phyloP scores from a whole-genome alignment of 1,139 yeast genomes.

The Zhuliangozyma blackwelliae region DNA sequence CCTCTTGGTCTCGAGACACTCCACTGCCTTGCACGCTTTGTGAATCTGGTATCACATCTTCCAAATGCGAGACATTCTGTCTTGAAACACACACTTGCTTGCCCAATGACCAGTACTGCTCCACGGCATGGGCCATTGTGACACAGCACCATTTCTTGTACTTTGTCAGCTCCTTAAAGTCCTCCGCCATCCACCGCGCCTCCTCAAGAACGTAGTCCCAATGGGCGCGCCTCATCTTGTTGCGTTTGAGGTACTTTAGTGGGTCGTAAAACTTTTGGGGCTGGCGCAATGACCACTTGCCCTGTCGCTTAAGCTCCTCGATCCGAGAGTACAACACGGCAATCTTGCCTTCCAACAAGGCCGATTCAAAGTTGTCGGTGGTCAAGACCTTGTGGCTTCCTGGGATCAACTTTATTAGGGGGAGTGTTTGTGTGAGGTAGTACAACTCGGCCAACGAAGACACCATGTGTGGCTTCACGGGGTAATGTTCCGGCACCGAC shows the following conservation, averaged over 20 bases:
- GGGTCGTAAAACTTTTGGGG: slow-evolving; percentile 75
- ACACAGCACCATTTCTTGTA: slow-evolving; percentile 68
- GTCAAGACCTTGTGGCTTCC: slow-evolving; percentile 82
- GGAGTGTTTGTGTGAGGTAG: slow-evolving; percentile 83
- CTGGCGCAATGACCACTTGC: slow-evolving; percentile 90
- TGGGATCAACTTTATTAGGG: slow-evolving; percentile 74
- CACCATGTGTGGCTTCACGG: slow-evolving; percentile 37
- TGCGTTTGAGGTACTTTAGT: slow-evolving; percentile 30
- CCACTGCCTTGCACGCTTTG: too few species aligned
- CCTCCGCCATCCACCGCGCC: slow-evolving; percentile 80
- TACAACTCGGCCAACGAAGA: slow-evolving; percentile 81
- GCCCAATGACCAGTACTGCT: slow-evolving; percentile 77
- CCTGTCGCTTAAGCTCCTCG: slow-evolving; percentile 83
- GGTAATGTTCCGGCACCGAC: slow-evolving; percentile 43
- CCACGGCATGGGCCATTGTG: slow-evolving; percentile 64
- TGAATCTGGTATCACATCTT: slow-evolving; percentile 6
- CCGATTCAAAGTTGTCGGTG: slow-evolving; percentile 80
- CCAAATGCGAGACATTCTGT: slow-evolving; percentile 15
- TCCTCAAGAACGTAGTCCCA: slow-evolving; percentile 79
- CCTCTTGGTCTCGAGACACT: too few species aligned
- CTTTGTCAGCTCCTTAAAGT: slow-evolving; percentile 68
- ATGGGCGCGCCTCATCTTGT: slow-evolving; percentile 41
- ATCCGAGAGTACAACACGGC: slow-evolving; percentile 90
- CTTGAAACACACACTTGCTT: slow-evolving; percentile 57
- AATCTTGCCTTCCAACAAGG: slow-evolving; percentile 87